Evolutionary conservation across 495 filamentous ascomycete genomes (phyloP), one percentile per base, ranked within the genome.

Genomic region (Tuber umbilicatum): DNA sequence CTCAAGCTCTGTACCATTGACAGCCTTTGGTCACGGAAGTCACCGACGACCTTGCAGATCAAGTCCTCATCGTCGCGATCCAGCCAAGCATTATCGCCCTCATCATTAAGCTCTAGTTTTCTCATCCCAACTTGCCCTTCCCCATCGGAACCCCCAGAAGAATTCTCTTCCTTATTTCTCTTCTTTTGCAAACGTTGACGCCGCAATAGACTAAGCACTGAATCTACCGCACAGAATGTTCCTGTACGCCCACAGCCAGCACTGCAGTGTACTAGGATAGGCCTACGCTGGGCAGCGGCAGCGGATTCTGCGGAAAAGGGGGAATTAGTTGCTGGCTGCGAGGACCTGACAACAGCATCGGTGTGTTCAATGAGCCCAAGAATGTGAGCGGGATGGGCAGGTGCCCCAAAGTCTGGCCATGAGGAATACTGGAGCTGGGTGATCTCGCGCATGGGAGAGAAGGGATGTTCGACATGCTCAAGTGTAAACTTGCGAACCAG

Each of bases 1-100:
- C 93, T 88, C 76, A 99, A 85, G 78, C 91, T 97, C 84, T 99
- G 95, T 72, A 99, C 94, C 95, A 98, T 98, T 84, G 93, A 97
- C 10, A 97, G 84, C 73, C 95, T 85, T 84, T 99, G 96, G 12
- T 86, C 86, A 43, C 95, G 87, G 81, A 99, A 96, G 81, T 97
- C 93, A 77, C 93, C 90, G 6, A 99, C 94, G 0, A 93, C 94
- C 81, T 89, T 90, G 73, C 90, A 89, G 68, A 99, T 88, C 74
- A 98, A 84, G 83, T 99, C 96, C 2, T 91, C 75, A 45, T 87
- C 86, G 42, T 91, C 87, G 75, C 89, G 83, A 38, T 82, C 78
- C 42, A 88, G 81, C 89, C 87, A 89, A 27, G 78, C 70, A n/a
- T 86, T 80, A 68, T 87, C 84, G 10, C 85, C 84, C 55, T 78